Evolutionary conservation across 345 rosid genomes (phyloP), one percentile per base, ranked within the genome.

Genomic region (Acer saccharum): DNA sequence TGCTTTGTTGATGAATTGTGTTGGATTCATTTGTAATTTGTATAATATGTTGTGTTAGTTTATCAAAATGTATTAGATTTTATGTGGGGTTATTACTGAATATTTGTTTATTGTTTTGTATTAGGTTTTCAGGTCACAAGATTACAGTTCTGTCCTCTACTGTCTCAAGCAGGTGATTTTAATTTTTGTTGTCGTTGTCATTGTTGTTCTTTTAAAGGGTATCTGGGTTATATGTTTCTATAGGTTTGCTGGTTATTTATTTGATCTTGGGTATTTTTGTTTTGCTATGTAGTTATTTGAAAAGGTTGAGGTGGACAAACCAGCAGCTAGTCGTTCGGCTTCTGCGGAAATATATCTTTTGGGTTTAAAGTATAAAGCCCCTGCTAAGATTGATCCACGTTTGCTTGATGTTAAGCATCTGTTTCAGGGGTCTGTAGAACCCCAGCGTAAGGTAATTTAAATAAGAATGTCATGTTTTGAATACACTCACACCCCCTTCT

Each of bases 61-160:
- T 71, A 48, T 48, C 55, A 10, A 1, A 20, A 20, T 6, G 52
- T 12, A 35, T 67, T 39, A 39, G 16, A 39, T 46, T 66, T 14
- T 43, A 43, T 68, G 58, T 25, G 2, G 32, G n/a, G 1, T 5
- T 27, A 14, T 12, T 46, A n/a, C 73, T 60, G 20, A n/a, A 2
- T 32, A 1, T 57, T 58, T 21, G 18, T 68, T 44, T 52, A 14
- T 61, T 65, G 27, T 81, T 39, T 62, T 64, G 10, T 79, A 3
- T 57, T 75, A 91, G 97, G 91, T 94, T 83, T 96, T 94, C 89
- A 90, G 98, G 92, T 96, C 99, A 46, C 94, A 92, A 71, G 99
- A 96, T 71, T 96, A 91, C 73, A 91, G 85, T 83, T 84, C 95
- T 68, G 95, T 96, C 50, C 76, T 88, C 63, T 96, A 80, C 79